Conservation (phyloP, 768 basidiomycete species). For the Saitozyma podzolica region DNA sequence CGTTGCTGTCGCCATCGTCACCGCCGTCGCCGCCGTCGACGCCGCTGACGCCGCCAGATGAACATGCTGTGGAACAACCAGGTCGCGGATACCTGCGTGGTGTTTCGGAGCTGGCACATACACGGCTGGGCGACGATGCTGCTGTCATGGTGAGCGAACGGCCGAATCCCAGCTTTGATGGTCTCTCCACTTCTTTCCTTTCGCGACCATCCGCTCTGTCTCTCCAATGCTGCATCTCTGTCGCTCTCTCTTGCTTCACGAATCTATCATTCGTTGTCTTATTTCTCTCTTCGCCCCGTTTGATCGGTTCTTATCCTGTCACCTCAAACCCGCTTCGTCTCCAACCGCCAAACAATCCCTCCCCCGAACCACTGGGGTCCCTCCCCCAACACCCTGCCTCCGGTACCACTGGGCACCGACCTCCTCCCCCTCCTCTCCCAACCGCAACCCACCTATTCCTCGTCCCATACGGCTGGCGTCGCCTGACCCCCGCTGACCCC, state of each 20-base stretch:
- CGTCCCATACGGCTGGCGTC: no score
- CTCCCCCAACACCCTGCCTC: no score
- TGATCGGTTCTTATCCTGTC: no score
- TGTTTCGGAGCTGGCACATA: slow-evolving; percentile 50
- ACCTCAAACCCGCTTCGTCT: no score
- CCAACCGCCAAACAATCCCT: no score
- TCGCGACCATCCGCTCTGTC: neutral
- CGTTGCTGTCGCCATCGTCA: neutral
- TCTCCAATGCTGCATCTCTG: neutral
- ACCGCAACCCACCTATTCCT: no score
- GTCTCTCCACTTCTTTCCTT: neutral
- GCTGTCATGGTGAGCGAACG: slow-evolving; percentile 44
- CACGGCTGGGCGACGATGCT: slow-evolving; percentile 39
- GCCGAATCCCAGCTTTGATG: neutral
- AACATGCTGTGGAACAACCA: slow-evolving; percentile 51
- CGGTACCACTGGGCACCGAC: no score
- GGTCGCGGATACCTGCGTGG: slow-evolving; percentile 44
- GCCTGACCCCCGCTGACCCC: neutral
- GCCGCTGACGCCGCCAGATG: slow-evolving; percentile 30
- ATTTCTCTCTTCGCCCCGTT: no score
- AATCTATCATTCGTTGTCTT: no score
- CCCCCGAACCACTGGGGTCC: no score
- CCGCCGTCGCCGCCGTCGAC: neutral
- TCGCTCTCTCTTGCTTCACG: no score
- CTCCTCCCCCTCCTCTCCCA: no score